These are phyloP conservation scores for Boletus reticulatus DNA, from an alignment of 768 basidiomycete species.

Conservation along the genomic window DNA sequence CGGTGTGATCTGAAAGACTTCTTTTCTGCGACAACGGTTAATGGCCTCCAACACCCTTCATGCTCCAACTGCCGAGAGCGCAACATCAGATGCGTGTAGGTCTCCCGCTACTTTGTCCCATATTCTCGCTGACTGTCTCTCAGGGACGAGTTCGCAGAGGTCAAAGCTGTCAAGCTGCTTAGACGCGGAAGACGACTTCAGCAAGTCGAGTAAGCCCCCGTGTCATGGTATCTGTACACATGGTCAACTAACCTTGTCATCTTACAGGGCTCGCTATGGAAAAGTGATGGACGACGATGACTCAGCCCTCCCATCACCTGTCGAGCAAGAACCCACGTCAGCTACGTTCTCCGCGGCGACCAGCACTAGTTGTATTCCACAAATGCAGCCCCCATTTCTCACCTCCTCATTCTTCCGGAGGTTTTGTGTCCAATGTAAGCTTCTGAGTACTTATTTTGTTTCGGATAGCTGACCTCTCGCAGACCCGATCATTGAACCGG, in stretches of 20 bases:
- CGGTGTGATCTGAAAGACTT: conserved; percentile 92
- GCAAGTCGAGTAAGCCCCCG: conserved; percentile 70
- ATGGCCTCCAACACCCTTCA: conserved; percentile 41
- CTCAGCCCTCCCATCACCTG: conserved; percentile 10
- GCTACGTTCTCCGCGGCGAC: conserved; percentile 5
- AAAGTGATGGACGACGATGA: conserved; percentile 55
- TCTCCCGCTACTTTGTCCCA: conserved; percentile 14
- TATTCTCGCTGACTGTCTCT: conserved; percentile 4
- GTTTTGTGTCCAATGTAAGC: conserved; percentile 81
- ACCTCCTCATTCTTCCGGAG: conserved; percentile 80
- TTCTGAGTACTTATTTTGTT: background rate
- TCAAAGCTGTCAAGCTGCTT: conserved; percentile 86
- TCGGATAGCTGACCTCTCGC: conserved; percentile 10
- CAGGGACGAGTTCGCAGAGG: conserved; percentile 90
- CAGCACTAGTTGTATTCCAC: conserved; percentile 56
- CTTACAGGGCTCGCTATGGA: conserved; percentile 70
- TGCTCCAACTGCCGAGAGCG: conserved; percentile 93
- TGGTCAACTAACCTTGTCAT: conserved; percentile 1
- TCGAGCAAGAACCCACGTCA: conserved; percentile 23
- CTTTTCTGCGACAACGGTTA: conserved; percentile 46
- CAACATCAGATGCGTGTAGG: conserved; percentile 90
- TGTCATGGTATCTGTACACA: conserved; percentile 3
- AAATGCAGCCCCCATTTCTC: conserved; percentile 77
- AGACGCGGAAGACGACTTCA: conserved; percentile 76
- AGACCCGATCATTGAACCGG: conserved; percentile 86